Evolutionary conservation across 2,329 filamentous ascomycete genomes (phyloP), one percentile per base, ranked within the genome.

Genomic region (Paecilomyces formosus): DNA sequence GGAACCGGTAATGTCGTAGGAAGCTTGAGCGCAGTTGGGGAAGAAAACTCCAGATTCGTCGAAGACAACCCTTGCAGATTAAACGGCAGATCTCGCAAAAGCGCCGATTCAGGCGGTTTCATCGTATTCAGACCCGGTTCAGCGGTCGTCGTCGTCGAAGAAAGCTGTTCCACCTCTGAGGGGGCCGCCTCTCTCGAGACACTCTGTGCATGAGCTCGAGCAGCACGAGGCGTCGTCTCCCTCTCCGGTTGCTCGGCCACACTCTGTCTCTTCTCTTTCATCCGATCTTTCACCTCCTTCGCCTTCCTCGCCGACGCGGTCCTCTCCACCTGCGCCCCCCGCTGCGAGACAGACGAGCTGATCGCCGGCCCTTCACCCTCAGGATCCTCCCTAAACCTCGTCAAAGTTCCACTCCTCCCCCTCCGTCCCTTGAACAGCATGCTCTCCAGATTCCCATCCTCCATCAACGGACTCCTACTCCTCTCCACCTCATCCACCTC

Each of bases 31-130:
- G 83, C 85, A 22, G 86, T 84, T 24, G 85, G 80, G 13, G 85
- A 85, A 9, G 83, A 77, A 64, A 97, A 97, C 0, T 87, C 83
- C 45, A 97, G 78, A 63, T 92, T 90, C 1, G 88, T 88, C 0
- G 93, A 96, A 1, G 92, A 95, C 2, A 97, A 79, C 0, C 94
- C 94, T 74, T 97, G 94, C 0, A 97, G 79, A 0, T 92, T 97
- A 69, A 94, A 97, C 0, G 94, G 92, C 3, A 97, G 79, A 69
- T 97, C 93, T 64, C 88, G 83, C 22, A 92, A 76, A 12, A 92
- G 80, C 15, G 81, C 80, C 26, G 83, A 81, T 70, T 92, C 89
- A 1, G 85, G 77, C 0, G 87, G 87, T 26, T 85, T 79, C 31
- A 84, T 79, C 50, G 82, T 78, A 28, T 78, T 72, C 62, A 83